These are phyloP conservation scores for Claviceps monticola DNA, from an alignment of 2,329 filamentous ascomycete species.

Conservation along the genomic window DNA sequence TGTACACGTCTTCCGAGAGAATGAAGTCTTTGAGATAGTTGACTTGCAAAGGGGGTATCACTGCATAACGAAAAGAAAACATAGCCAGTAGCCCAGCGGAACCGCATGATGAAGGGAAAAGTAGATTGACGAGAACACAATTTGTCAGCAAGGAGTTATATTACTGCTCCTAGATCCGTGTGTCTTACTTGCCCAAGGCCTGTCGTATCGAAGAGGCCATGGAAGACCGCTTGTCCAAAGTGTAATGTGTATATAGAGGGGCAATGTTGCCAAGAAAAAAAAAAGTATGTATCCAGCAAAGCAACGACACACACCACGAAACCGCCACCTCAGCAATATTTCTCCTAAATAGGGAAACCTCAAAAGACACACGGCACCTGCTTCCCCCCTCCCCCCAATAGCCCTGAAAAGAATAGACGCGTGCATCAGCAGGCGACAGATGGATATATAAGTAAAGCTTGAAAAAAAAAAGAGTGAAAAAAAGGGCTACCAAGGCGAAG, in stretches of 20 bases:
- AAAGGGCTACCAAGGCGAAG: background rate
- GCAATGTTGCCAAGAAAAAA: constrained; percentile 7
- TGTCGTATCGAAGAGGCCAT: background rate
- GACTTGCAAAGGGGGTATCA: constrained; percentile 18
- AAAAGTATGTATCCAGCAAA: constrained; percentile 11
- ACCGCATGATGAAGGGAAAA: constrained; percentile 9
- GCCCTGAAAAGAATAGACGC: background rate
- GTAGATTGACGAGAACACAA: background rate
- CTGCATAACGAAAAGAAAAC: constrained; percentile 18
- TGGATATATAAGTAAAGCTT: no score
- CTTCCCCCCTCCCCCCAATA: constrained; percentile 4
- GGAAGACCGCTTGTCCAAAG: constrained; percentile 13
- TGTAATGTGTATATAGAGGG: constrained; percentile 5
- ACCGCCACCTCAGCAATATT: constrained; percentile 4
- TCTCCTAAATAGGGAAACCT: constrained; percentile 9
- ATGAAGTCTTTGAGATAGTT: no score
- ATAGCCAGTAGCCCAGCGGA: constrained; percentile 7
- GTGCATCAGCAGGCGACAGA: background rate
- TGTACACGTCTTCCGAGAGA: no score
- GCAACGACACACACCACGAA: constrained; percentile 8
- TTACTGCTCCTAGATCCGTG: background rate
- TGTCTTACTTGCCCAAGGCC: background rate
- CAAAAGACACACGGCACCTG: constrained; percentile 9
- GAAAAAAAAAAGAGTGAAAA: background rate
- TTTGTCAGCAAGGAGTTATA: background rate